Base-by-base conservation (phyloP, 108 stramenopile species). In the Fragilariopsis cylindrus region DNA sequence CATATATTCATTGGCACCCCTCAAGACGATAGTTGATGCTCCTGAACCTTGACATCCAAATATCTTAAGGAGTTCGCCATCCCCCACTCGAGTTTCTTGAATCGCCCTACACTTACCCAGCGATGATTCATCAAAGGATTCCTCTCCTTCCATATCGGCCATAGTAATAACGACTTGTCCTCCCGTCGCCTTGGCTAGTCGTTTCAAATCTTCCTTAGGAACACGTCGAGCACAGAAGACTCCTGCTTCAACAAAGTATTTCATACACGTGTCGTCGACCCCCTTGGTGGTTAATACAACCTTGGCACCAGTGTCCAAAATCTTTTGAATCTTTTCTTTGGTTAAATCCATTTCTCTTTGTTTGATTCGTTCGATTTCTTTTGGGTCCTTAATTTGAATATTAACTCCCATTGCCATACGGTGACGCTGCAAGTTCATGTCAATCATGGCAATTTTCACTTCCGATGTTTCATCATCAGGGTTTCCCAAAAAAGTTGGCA, bases 231-330 rank as follows among this genome's bases (percentile, higher is more conserved):
- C 96, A 52, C 96, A 97, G 41, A 98, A 88, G 57, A 88, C 90
- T 13, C 98, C 98, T 9, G 99, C 99, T 80, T 99, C 98, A 9
- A 99, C 98, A 87, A 99, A 99, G 85, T 99, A 99, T 81, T 99
- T 99, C 86, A 99, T 93, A 76, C 98, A 98, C 53, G 97, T 76
- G 79, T 99, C 99, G 74, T 99, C 99, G 69, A 99, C 97, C 60
- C 98, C 99, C 85, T 99, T 99, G 72, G 99, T 98, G 7, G 98
- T 98, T 55, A 99, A 81, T 13, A 99, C 91, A 39, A 99, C 98
- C 62, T 89, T 97, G 63, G 98, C 99, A 21, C 99, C 99, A 13
- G 97, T 83, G 55, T 95, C 82, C 45, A 99, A 77, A 75, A 99
- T 98, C 82, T 97, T 99, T 75, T 97, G 87, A 79, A 99, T 99